phyloP scores from a whole-genome alignment of 1,284 basidiomycete species.

The Tilletia indica region DNA sequence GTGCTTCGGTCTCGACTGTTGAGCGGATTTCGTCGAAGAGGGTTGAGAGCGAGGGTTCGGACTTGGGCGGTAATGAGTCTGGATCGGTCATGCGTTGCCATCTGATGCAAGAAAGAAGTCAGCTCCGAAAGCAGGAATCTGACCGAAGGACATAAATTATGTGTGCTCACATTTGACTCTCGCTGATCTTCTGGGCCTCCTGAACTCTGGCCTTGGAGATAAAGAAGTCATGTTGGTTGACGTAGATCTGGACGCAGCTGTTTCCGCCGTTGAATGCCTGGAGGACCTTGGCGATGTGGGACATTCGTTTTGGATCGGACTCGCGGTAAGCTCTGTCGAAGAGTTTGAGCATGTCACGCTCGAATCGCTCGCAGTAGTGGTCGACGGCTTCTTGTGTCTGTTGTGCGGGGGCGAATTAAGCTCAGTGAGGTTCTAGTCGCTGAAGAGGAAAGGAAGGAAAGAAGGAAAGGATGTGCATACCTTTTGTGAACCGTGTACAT shows the following conservation, averaged over 20 bases:
- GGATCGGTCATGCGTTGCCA: constrained; percentile 70
- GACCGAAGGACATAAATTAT: no score
- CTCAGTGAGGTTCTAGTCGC: not conserved
- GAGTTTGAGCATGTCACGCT: constrained; percentile 94
- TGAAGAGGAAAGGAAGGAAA: not conserved
- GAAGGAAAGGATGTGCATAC: not conserved
- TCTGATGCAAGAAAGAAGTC: constrained; percentile 57
- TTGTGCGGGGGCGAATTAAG: not conserved
- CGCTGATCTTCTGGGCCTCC: constrained; percentile 64
- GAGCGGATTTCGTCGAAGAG: constrained; percentile 83
- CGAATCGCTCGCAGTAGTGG: constrained; percentile 95
- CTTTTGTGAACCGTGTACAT: constrained; percentile 50
- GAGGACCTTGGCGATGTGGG: constrained; percentile 93
- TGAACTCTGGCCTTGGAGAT: constrained; percentile 66
- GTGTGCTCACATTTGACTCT: constrained; percentile 65
- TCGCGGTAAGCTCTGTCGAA: constrained; percentile 85
- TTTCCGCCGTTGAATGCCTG: constrained; percentile 97
- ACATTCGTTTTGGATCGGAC: constrained; percentile 99
- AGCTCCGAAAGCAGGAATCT: not conserved
- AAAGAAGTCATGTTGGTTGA: constrained; percentile 87
- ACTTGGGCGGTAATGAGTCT: constrained; percentile 72
- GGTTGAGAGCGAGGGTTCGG: constrained; percentile 74
- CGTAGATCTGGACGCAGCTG: constrained; percentile 96
- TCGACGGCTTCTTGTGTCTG: constrained; percentile 66
- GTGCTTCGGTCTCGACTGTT: constrained; percentile 91